Evolutionary conservation across 257 asterid genomes (phyloP).

Genomic region (Nicotiana knightiana): DNA sequence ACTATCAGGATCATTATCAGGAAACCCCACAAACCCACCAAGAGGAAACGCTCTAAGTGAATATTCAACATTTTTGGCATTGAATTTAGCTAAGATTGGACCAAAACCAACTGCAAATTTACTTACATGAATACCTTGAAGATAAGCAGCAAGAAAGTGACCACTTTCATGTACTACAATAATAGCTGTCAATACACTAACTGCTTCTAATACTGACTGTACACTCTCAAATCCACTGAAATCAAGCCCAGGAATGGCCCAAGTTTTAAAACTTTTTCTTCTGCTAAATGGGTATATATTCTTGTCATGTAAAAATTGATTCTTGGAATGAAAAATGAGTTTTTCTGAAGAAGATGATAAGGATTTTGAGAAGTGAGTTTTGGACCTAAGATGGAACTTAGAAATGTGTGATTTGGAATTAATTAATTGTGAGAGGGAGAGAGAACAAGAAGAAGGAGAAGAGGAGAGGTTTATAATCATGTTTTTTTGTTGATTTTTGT

Average conservation of each 20-base stretch:
- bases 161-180: slow-evolving; percentile 89
- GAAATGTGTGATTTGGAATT: slow-evolving; percentile 42
- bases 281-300: slow-evolving; percentile 20
- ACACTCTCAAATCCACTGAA: slow-evolving; percentile 60
- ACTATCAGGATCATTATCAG: slow-evolving; percentile 96
- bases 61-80: slow-evolving; percentile 80
- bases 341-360: slow-evolving; percentile 16
- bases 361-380: slow-evolving; percentile 29
- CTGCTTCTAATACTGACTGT: slow-evolving; percentile 78
- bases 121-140: slow-evolving; percentile 96
- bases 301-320: slow-evolving; percentile 25
- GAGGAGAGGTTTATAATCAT: slow-evolving; percentile 65
- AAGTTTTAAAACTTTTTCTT: slow-evolving; percentile 32
- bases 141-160: slow-evolving; percentile 85
- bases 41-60: slow-evolving; percentile 92
- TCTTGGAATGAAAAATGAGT: slow-evolving; percentile 34
- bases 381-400: slow-evolving; percentile 28
- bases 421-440: slow-evolving; percentile 34
- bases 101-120: slow-evolving; percentile 97
- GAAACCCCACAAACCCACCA: slow-evolving; percentile 97
- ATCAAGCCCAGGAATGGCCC: slow-evolving; percentile 61
- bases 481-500: slow-evolving; percentile 9
- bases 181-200: slow-evolving; percentile 72
- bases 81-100: slow-evolving; percentile 80
- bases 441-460: slow-evolving; percentile 38